Evolutionary conservation across 1,139 yeast genomes (phyloP), one percentile per base, ranked within the genome.

Genomic region (Pichia sp.): DNA sequence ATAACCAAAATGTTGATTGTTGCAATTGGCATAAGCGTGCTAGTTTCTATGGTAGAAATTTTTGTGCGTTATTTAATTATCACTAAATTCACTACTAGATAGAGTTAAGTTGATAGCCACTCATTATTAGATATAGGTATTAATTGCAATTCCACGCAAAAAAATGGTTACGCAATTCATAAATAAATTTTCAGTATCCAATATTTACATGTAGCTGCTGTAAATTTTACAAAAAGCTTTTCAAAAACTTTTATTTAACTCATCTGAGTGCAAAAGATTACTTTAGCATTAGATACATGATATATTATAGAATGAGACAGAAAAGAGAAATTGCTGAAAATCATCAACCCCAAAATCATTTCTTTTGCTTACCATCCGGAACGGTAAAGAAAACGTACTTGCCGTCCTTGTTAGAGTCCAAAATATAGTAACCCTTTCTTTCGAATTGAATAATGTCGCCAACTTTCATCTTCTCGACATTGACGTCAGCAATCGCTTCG

Each of bases 401-500:
- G 50, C 82, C 85, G 51, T 76, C 79, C 46, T 74, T 68, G 62
- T 76, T 78, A 61, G 81, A 69, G 69, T 93, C 98, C 56, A 91
- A 78, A 69, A 95, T 83, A 80, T 74, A 93, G 78, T 89, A 93
- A 61, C 98, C 98, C 78, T 93, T 93, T 79, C 99, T 87, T 75
- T 93, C 98, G 62, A 93, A 89, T 74, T 93, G 98, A 62, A 93
- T 84, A 56, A 91, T 78, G 59, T 88, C 96, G 58, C 96, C 96
- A 59, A 75, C 85, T 75, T 87, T 82, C 78, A 93, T 79, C 54
- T 76, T 70, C 64, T 78, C 80, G 58, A 91, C 80, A 67, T 91
- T 93, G 63, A 81, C 70, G 69, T 93, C 98, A 60, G 91, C 98
- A 61, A 79, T 65, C 39, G 95, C 97, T 45, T 74, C 69, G 51